Evolutionary conservation across 495 filamentous ascomycete genomes (phyloP), one percentile per base, ranked within the genome.

Genomic region (Aspergillus leporis): DNA sequence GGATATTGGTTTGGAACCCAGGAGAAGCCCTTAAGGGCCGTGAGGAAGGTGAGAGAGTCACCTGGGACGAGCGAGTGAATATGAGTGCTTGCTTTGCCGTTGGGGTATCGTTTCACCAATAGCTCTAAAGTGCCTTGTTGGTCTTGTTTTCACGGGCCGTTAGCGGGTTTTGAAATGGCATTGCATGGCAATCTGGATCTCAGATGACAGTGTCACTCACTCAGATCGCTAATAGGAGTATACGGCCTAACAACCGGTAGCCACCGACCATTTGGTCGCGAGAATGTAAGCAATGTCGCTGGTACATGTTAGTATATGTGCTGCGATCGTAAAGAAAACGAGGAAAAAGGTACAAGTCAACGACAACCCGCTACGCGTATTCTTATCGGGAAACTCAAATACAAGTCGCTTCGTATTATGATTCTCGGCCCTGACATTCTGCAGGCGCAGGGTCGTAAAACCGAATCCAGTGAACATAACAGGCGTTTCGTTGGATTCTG

Each of bases 401-500:
- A 82, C 76, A 48, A 90, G 69, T 34, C 78, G 77, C 65, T 87
- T 89, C 5, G 84, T 87, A 60, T 90, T 85, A 70, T 87, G 84
- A 65, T 84, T 88, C 52, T 88, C 76, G 1, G 70, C 60, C 62
- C 87, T 78, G 50, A 78, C 74, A 64, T 81, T 84, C 46, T 70
- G 63, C 21, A 74, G 19, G 7, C 71, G 71, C 31, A 74, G 46
- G 1, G 67, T 67, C 0, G 63, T 70, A 18, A 68, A 62, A 0
- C 65, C 64, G 18, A 65, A 63, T 1, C 65, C 62, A 5, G 59
- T 49, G 48, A 73, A 73, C 4, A 64, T 51, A 21, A 61, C 59
- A 3, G 60, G 61, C 2, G 60, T 9, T 43, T 66, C 60, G n/a
- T 40, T 55, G 2, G 68, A 69, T 49, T 73, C 70, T 3, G 68